phyloP scores from a whole-genome alignment of 2,329 filamentous ascomycete species.

The Colletotrichum gigasporum region DNA sequence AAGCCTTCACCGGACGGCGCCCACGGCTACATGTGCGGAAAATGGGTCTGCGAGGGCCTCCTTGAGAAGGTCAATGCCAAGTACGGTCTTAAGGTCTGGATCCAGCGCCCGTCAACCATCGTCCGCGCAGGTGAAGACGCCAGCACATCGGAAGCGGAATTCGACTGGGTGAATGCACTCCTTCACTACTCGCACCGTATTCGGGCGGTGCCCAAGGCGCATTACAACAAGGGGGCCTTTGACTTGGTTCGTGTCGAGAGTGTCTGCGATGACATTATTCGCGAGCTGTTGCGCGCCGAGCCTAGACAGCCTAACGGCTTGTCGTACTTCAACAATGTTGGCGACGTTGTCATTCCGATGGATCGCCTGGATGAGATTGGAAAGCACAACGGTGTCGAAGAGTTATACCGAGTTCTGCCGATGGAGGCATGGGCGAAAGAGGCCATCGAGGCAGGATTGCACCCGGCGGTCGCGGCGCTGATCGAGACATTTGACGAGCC shows the following conservation, averaged over 20 bases:
- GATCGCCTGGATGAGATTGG: not conserved
- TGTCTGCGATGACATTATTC: not conserved
- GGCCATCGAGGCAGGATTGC: not conserved
- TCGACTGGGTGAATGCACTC: not conserved
- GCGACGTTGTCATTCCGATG: not conserved
- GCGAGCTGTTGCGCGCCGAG: no score
- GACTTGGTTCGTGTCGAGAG: not conserved
- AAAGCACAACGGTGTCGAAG: not conserved
- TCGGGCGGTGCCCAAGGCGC: not conserved
- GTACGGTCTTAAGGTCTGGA: slow-evolving; percentile 34
- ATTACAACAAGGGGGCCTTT: not conserved
- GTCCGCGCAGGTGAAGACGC: not conserved
- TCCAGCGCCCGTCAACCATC: slow-evolving; percentile 38
- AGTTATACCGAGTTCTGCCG: no score
- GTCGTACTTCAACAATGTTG: not conserved
- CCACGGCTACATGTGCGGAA: slow-evolving; percentile 43
- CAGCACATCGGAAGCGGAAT: not conserved
- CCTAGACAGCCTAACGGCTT: not conserved
- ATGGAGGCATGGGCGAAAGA: not conserved
- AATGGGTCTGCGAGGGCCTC: slow-evolving; percentile 46
- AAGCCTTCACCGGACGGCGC: slow-evolving; percentile 34
- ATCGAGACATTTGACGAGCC: not conserved
- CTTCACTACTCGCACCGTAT: not conserved
- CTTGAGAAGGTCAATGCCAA: slow-evolving; percentile 36
- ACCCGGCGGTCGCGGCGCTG: not conserved